A percentile compares a stretch with the other conserved stretches of the same genome.
Conservation (phyloP, 352 stramenopile species). For the Globisporangium lucens region DNA sequence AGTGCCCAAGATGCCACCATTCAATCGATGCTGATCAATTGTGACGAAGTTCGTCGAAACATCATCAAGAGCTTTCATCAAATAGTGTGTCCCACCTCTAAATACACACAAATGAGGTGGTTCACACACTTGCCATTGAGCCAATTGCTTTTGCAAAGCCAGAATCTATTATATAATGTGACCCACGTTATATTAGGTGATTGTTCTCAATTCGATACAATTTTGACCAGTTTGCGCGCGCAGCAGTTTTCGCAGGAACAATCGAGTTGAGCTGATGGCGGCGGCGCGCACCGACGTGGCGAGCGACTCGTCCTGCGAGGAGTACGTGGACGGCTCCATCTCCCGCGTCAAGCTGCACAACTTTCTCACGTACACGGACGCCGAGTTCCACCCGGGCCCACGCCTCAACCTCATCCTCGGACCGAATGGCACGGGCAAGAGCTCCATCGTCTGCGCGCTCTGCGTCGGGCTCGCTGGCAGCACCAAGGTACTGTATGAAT, state of each 20-base stretch:
- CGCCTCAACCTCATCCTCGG: conserved; percentile 98
- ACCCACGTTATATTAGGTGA: background rate
- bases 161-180: background rate
- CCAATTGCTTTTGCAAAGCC: background rate
- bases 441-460: conserved; percentile 96
- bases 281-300: conserved; percentile 24
- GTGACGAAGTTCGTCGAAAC: background rate
- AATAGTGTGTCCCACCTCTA: background rate
- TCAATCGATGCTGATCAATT: conserved; percentile 3
- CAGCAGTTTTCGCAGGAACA: conserved; percentile 49
- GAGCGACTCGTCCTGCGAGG: conserved; percentile 37
- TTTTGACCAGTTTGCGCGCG: conserved; percentile 2
- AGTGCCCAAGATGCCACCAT: conserved; percentile 1
- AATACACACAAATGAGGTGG: background rate
- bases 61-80: background rate
- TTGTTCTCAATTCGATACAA: background rate
- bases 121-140: background rate
- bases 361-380: conserved; percentile 93
- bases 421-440: conserved; percentile 95
- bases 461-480: conserved; percentile 95
- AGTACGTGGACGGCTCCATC: conserved; percentile 87
- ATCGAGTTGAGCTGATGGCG: background rate
- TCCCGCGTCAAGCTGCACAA: conserved; percentile 91
- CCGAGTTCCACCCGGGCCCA: conserved; percentile 88
- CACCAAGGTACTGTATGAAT: conserved; percentile 62